Evolutionary conservation across 2,329 filamentous ascomycete genomes (phyloP).

Genomic region (Hypomyces perniciosus): DNA sequence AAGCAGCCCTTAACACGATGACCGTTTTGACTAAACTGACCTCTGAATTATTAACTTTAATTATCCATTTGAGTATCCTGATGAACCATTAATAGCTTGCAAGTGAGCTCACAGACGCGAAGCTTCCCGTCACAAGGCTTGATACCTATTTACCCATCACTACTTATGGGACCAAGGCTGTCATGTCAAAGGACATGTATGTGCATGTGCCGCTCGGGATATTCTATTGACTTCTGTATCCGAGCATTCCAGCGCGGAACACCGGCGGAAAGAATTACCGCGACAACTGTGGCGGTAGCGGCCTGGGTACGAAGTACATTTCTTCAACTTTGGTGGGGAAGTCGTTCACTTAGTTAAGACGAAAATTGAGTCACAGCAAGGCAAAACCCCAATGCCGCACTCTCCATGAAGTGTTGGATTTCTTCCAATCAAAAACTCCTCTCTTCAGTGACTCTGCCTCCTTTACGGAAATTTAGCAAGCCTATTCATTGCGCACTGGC

Average conservation of each 20-base stretch:
- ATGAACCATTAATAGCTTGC: too few relatives aligned
- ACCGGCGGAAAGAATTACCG: conserved; percentile 7
- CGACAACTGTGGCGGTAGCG: neutral
- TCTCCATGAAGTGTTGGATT: conserved; percentile 9
- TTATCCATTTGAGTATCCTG: too few relatives aligned
- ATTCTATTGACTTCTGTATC: too few relatives aligned
- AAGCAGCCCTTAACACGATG: too few relatives aligned
- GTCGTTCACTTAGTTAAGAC: conserved; percentile 1
- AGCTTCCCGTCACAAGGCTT: too few relatives aligned
- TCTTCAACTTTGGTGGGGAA: conserved; percentile 6
- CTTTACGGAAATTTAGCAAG: neutral
- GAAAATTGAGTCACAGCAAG: conserved; percentile 12
- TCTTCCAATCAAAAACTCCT: conserved; percentile 5
- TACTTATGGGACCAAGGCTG: too few relatives aligned
- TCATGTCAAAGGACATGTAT: too few relatives aligned
- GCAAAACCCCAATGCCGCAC: conserved; percentile 3
- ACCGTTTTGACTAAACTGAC: too few relatives aligned
- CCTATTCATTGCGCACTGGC: neutral
- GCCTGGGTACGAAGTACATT: neutral
- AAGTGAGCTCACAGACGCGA: too few relatives aligned
- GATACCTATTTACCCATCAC: too few relatives aligned
- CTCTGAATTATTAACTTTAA: too few relatives aligned
- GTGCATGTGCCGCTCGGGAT: too few relatives aligned
- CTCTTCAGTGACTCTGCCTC: neutral
- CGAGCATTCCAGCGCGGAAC: neutral